Conservation (phyloP, 2,329 filamentous ascomycete species). For the Tothia fuscella region DNA sequence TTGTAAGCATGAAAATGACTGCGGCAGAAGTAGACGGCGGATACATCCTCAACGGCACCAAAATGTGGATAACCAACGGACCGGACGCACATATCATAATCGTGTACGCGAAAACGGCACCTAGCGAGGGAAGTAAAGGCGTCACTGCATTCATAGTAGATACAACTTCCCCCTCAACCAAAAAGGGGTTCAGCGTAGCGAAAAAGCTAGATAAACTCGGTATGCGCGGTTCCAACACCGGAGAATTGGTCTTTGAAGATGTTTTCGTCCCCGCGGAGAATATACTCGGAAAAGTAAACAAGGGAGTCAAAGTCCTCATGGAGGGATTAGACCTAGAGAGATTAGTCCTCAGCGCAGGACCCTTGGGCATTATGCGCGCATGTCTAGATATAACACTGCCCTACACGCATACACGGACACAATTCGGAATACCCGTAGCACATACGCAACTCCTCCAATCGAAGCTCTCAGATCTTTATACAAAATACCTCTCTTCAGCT, state of each 20-base stretch:
- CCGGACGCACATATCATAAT: constrained; percentile 87
- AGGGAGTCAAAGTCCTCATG: constrained; percentile 85
- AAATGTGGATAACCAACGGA: constrained; percentile 99
- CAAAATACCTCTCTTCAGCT: constrained; percentile 71
- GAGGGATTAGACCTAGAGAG: constrained; percentile 90
- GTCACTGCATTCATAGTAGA: constrained; percentile 93
- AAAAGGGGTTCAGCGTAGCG: constrained; percentile 69
- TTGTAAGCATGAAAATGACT: constrained; percentile 87
- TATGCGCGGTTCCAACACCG: constrained; percentile 94
- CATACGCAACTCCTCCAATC: constrained; percentile 91
- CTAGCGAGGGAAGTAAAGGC: constrained; percentile 68
- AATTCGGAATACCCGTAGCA: constrained; percentile 78
- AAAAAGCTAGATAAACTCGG: constrained; percentile 95
- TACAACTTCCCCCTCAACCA: constrained; percentile 28
- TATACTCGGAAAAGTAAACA: constrained; percentile 67
- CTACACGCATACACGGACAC: constrained; percentile 77
- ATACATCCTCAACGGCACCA: constrained; percentile 74
- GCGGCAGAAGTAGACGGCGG: constrained; percentile 74
- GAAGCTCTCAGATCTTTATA: constrained; percentile 95
- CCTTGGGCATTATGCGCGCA: constrained; percentile 85
- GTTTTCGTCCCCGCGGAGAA: constrained; percentile 81
- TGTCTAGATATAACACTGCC: constrained; percentile 75
- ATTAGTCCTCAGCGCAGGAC: constrained; percentile 80
- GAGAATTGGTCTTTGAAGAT: constrained; percentile 80
- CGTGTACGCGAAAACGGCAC: constrained; percentile 93